A percentile compares a stretch with the other conserved stretches of the same genome.
Conservation (phyloP, 805 yeast genomes). For the Clavispora fructus region DNA sequence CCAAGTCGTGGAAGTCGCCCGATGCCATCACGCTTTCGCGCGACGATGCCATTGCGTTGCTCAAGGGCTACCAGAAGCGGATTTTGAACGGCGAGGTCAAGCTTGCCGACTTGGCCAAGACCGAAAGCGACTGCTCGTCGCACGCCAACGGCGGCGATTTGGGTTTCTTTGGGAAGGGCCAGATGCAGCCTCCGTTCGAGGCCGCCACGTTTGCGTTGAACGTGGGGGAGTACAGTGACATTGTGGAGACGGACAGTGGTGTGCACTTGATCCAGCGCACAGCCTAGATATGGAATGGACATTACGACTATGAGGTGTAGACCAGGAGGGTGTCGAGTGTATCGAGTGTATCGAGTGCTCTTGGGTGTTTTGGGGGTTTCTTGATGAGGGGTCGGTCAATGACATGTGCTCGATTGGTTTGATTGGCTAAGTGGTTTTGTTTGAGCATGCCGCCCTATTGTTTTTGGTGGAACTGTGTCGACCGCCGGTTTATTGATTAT, state of each 20-base stretch:
- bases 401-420: too few relatives aligned
- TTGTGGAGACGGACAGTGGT: conserved; percentile 88
- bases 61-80: conserved; percentile 52
- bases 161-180: conserved; percentile 83
- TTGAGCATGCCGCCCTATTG: too few relatives aligned
- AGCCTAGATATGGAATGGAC: conserved; percentile 35
- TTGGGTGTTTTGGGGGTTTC: too few relatives aligned
- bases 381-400: too few relatives aligned
- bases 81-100: conserved; percentile 61
- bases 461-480: too few relatives aligned
- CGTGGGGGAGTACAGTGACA: conserved; percentile 76
- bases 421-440: too few relatives aligned
- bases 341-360: too few relatives aligned
- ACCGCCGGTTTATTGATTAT: too few relatives aligned
- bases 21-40: conserved; percentile 70
- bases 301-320: too few relatives aligned
- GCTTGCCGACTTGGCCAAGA: conserved; percentile 66
- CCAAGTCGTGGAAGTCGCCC: conserved; percentile 81
- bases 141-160: conserved; percentile 87
- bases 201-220: conserved; percentile 76
- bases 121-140: conserved; percentile 86
- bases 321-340: too few relatives aligned
- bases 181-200: conserved; percentile 95
- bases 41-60: conserved; percentile 72
- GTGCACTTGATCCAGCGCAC: conserved; percentile 84